These are phyloP conservation scores for Ilyonectria robusta DNA, from an alignment of 2,329 filamentous ascomycete genomes.

Conservation along the genomic window DNA sequence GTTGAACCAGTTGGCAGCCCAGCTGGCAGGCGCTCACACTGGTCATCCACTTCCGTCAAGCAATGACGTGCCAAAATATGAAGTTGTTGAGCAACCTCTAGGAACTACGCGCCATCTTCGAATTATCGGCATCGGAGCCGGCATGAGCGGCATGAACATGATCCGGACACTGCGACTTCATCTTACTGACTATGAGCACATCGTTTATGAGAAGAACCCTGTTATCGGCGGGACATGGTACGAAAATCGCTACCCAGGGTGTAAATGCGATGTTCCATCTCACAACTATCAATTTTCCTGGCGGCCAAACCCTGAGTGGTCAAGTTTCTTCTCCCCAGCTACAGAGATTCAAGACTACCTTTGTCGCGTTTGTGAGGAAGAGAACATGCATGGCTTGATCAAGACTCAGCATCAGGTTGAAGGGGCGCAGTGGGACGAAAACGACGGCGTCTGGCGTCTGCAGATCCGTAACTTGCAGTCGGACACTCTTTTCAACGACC, in stretches of 20 bases:
- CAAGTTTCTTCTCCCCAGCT: conserved; percentile 21
- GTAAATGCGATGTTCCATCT: conserved; percentile 30
- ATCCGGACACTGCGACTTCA: conserved; percentile 18
- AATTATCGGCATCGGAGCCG: conserved; percentile 23
- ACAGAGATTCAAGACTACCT: conserved; percentile 25
- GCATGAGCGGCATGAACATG: conserved; percentile 29
- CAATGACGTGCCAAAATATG: background rate
- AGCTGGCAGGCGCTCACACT: too few relatives aligned
- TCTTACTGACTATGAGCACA: conserved; percentile 18
- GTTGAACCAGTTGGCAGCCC: too few relatives aligned
- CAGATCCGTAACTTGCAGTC: conserved; percentile 9
- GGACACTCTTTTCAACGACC: conserved; percentile 8
- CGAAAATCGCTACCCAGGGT: conserved; percentile 32
- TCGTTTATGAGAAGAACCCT: conserved; percentile 31
- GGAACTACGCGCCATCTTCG: conserved; percentile 1
- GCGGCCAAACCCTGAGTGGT: conserved; percentile 23
- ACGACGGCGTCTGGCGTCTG: conserved; percentile 4
- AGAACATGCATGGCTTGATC: conserved; percentile 13
- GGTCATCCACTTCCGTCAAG: background rate
- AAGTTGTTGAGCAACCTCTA: conserved; percentile 5
- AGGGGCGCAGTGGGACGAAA: conserved; percentile 19
- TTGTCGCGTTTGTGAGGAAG: conserved; percentile 17
- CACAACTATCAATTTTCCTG: conserved; percentile 34
- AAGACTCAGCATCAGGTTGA: conserved; percentile 20
- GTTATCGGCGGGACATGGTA: conserved; percentile 29